Evolutionary conservation across 1,139 yeast genomes (phyloP).

Genomic region (Taphrina sp.): DNA sequence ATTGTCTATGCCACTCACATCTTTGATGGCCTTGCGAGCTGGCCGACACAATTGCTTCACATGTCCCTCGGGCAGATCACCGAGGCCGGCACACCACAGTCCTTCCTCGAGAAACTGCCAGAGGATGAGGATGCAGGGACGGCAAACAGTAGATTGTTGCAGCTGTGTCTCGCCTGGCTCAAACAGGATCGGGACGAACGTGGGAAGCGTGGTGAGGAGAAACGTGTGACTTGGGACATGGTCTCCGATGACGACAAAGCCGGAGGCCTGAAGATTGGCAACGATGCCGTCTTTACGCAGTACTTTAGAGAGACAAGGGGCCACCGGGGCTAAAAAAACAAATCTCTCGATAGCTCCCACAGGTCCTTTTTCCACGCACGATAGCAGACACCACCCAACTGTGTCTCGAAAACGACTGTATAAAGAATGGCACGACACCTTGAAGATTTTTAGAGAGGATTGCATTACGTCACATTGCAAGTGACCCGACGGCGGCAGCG

Average conservation of each 20-base stretch:
- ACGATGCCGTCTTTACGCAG: constrained; percentile 34
- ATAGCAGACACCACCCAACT: too few species aligned
- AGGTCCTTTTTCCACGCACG: too few species aligned
- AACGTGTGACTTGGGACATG: constrained; percentile 42
- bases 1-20: constrained; percentile 93
- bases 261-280: constrained; percentile 35
- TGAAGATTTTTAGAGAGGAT: too few species aligned
- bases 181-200: constrained; percentile 49
- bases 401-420: too few species aligned
- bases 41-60: constrained; percentile 89
- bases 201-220: constrained; percentile 47
- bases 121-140: constrained; percentile 35
- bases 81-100: constrained; percentile 38
- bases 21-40: constrained; percentile 83
- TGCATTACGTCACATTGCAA: too few species aligned
- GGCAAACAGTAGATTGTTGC: constrained; percentile 45
- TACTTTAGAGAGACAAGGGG: constrained; percentile 36
- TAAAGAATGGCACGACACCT: not conserved
- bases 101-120: constrained; percentile 16
- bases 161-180: constrained; percentile 48
- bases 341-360: too few species aligned
- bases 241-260: constrained; percentile 36
- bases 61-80: constrained; percentile 62
- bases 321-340: constrained; percentile 1
- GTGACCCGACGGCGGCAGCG: too few species aligned